phyloP scores from a whole-genome alignment of 140 eudicot species.

The Erigeron philadelphicus region DNA sequence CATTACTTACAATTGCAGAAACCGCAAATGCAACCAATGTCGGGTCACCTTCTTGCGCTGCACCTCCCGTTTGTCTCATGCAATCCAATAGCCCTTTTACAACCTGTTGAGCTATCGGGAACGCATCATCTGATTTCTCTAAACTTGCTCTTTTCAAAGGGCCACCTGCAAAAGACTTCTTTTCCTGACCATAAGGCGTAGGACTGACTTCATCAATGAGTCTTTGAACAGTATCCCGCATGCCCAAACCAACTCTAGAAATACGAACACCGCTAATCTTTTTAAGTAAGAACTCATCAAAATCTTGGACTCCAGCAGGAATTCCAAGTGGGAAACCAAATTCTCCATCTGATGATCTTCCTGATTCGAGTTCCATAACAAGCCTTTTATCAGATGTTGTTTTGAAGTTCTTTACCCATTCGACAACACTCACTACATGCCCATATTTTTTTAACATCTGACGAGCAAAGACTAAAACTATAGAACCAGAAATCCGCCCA shows the following conservation, averaged over 20 bases:
- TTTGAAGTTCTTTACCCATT: conserved; percentile 77
- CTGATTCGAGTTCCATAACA: conserved; percentile 74
- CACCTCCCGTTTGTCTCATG: conserved; percentile 98
- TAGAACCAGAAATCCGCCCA: conserved; percentile 68
- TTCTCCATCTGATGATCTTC: conserved; percentile 69
- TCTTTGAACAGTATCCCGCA: conserved; percentile 78
- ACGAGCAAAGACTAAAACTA: conserved; percentile 61
- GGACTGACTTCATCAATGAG: conserved; percentile 64
- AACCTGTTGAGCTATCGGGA: conserved; percentile 62
- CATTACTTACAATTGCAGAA: conserved; percentile 68
- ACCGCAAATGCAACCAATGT: conserved; percentile 86
- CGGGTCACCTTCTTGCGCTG: conserved; percentile 99
- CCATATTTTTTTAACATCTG: conserved; percentile 72
- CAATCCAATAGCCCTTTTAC: conserved; percentile 77
- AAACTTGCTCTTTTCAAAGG: conserved; percentile 39
- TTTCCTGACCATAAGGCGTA: conserved; percentile 61
- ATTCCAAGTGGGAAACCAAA: conserved; percentile 73
- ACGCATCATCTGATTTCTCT: conserved; percentile 69
- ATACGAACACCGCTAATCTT: conserved; percentile 70
- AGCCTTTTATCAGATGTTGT: conserved; percentile 66
- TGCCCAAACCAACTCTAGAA: conserved; percentile 72
- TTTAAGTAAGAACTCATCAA: conserved; percentile 75
- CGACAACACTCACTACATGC: conserved; percentile 52
- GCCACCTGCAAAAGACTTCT: conserved; percentile 52
- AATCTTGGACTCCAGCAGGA: conserved; percentile 87